Conservation (phyloP, 2,329 filamentous ascomycete species). For the Colletotrichum musae region DNA sequence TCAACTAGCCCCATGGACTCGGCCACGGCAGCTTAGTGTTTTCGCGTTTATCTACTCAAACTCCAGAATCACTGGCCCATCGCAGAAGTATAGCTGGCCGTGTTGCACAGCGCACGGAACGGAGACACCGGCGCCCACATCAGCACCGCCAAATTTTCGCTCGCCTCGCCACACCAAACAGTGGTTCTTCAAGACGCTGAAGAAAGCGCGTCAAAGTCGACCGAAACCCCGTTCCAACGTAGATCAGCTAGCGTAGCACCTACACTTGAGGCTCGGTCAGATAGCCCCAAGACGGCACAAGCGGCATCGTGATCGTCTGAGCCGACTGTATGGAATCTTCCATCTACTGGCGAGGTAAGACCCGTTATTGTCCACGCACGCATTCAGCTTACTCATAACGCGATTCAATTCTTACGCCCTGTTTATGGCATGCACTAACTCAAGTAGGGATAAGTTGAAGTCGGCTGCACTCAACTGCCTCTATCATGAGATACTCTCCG, state of each 20-base stretch:
- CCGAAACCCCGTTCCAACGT: too few relatives aligned
- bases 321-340: slow-evolving; percentile 7
- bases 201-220: neutral
- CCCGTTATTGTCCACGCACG: too few relatives aligned
- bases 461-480: slow-evolving; percentile 1
- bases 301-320: neutral
- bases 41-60: too few relatives aligned
- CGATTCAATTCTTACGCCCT: neutral
- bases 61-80: too few relatives aligned
- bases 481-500: slow-evolving; percentile 32
- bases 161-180: too few relatives aligned
- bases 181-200: too few relatives aligned
- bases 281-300: neutral
- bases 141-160: too few relatives aligned
- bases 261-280: neutral
- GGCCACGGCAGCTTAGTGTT: too few relatives aligned
- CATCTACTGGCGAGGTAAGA: slow-evolving; percentile 17
- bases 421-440: slow-evolving; percentile 18
- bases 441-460: slow-evolving; percentile 26
- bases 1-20: too few relatives aligned
- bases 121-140: too few relatives aligned
- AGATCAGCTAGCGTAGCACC: neutral
- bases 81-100: too few relatives aligned
- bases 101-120: too few relatives aligned
- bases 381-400: slow-evolving; percentile 1